phyloP scores from a whole-genome alignment of 306 rosid species.

The Sicyos baderoa region DNA sequence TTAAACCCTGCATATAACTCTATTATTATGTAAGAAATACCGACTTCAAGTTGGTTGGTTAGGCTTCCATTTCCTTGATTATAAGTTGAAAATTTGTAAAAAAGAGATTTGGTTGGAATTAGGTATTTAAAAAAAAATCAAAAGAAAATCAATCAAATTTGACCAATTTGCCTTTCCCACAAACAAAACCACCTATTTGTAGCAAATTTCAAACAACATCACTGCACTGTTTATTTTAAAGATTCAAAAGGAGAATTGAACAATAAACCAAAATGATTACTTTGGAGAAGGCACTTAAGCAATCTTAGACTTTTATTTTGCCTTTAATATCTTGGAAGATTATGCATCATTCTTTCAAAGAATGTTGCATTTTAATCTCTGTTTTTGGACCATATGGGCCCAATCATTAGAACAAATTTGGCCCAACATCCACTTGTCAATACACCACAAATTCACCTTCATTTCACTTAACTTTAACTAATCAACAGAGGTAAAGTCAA shows the following conservation, averaged over 20 bases:
- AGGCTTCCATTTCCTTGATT: neutral
- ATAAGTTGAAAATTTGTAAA: neutral
- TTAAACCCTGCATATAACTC: neutral
- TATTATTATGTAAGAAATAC: neutral
- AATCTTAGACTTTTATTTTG: neutral
- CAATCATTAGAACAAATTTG: slow-evolving; percentile 3
- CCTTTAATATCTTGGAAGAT: slow-evolving; percentile 7
- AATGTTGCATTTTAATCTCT: neutral
- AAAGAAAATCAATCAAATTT: neutral
- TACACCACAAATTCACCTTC: neutral
- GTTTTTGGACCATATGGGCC: slow-evolving; percentile 5
- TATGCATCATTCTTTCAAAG: slow-evolving; percentile 2
- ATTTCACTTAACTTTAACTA: neutral
- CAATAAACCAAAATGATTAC: slow-evolving; percentile 8
- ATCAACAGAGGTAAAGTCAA: too few relatives aligned
- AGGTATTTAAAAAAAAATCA: neutral
- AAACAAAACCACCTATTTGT: neutral
- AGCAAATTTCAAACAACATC: neutral
- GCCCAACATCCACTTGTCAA: slow-evolving; percentile 9
- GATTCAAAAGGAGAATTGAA: slow-evolving; percentile 15
- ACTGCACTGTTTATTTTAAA: neutral
- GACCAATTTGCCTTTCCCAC: neutral
- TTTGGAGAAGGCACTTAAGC: slow-evolving; percentile 10
- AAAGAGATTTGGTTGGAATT: neutral
- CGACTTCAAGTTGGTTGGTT: neutral